Percentiles rank a stretch among this genome's conserved stretches.
Evolutionary conservation across 495 filamentous ascomycete genomes (phyloP).

Genomic region (Friedmanniomyces simplex): DNA sequence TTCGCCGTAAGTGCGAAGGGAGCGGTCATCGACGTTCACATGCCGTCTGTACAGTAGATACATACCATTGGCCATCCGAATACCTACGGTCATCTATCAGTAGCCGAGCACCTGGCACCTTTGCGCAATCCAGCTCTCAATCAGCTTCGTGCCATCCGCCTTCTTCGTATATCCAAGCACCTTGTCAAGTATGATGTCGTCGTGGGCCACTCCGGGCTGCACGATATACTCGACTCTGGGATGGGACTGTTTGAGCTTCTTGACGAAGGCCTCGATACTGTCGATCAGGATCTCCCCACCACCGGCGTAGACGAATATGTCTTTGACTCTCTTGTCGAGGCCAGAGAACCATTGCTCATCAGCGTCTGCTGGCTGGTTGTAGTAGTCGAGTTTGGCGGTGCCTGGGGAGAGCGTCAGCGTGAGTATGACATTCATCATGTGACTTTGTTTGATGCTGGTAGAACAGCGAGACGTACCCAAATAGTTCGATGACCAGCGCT

Average conservation of each 20-base stretch:
- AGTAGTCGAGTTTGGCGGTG: constrained; percentile 36
- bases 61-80: not conserved
- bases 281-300: constrained; percentile 48
- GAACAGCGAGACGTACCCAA: too few relatives aligned
- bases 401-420: too few relatives aligned
- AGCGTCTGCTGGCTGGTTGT: constrained; percentile 45
- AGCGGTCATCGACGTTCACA: too few relatives aligned
- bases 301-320: constrained; percentile 44
- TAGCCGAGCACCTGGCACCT: not conserved
- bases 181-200: constrained; percentile 32
- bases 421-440: not conserved
- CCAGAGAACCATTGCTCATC: constrained; percentile 45
- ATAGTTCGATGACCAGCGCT: constrained; percentile 39
- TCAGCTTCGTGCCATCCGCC: constrained; percentile 16
- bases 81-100: not conserved
- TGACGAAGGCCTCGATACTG: constrained; percentile 41
- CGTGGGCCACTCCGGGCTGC: constrained; percentile 31
- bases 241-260: constrained; percentile 32
- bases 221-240: constrained; percentile 22
- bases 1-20: too few relatives aligned
- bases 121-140: constrained; percentile 23
- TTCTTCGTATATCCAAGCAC: constrained; percentile 30
- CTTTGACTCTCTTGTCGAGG: constrained; percentile 34
- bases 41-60: too few relatives aligned
- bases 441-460: too few relatives aligned